A percentile compares a stretch with the other conserved stretches of the same genome.
Conservation (phyloP, 2,329 filamentous ascomycete species). For the Eurotiales sp. region DNA sequence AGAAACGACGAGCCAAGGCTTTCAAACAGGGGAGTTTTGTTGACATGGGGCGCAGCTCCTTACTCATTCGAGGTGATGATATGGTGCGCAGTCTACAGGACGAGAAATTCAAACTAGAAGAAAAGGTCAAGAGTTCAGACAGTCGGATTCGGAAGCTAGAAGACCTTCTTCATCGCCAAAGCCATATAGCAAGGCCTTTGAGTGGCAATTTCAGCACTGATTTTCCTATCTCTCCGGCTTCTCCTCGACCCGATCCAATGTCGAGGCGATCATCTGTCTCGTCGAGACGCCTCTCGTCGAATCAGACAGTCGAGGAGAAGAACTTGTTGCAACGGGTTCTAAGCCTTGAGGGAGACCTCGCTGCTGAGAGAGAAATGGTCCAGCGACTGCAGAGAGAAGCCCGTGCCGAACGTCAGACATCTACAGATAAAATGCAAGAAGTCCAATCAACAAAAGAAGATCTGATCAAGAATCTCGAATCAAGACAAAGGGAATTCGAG, state of each 20-base stretch:
- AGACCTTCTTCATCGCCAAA: slow-evolving; percentile 84
- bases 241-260: slow-evolving; percentile 37
- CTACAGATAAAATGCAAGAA: slow-evolving; percentile 70
- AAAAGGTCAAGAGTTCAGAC: slow-evolving; percentile 74
- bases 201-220: slow-evolving; percentile 48
- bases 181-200: slow-evolving; percentile 51
- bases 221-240: slow-evolving; percentile 39
- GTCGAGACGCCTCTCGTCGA: slow-evolving; percentile 59
- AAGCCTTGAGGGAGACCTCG: slow-evolving; percentile 73
- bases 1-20: slow-evolving; percentile 79
- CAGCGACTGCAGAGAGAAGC: slow-evolving; percentile 68
- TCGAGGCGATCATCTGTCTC: slow-evolving; percentile 59
- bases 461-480: slow-evolving; percentile 90
- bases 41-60: slow-evolving; percentile 82
- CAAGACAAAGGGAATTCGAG: slow-evolving; percentile 81
- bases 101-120: slow-evolving; percentile 72
- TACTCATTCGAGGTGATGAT: slow-evolving; percentile 84
- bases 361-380: slow-evolving; percentile 65
- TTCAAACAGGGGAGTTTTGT: slow-evolving; percentile 97
- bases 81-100: slow-evolving; percentile 72
- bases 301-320: slow-evolving; percentile 58
- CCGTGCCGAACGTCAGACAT: slow-evolving; percentile 54
- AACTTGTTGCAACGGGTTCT: slow-evolving; percentile 59
- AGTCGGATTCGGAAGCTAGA: slow-evolving; percentile 88
- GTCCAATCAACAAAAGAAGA: slow-evolving; percentile 90